Percentiles rank a stretch among this genome's conserved stretches.
Evolutionary conservation across 495 filamentous ascomycete genomes (phyloP).

Genomic region (Penicillium maclennaniae): DNA sequence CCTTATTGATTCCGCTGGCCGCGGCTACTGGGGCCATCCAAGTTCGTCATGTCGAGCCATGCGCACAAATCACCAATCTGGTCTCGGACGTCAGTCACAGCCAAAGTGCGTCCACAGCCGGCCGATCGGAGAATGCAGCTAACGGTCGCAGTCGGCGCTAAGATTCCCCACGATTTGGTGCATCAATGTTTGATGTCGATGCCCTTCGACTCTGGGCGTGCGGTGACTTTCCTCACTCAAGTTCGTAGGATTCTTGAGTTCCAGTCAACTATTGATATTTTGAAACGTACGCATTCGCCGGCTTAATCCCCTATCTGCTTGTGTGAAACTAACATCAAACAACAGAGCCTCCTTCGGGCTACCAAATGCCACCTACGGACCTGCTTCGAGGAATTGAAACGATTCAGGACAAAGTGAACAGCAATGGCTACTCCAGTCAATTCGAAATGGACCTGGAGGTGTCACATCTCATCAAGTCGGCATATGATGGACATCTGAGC

Average conservation of each 20-base stretch:
- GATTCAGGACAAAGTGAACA: conserved; percentile 39
- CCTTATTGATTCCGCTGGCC: conserved; percentile 15
- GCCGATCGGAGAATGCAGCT: not conserved
- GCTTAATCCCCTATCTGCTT: not conserved
- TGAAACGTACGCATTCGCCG: conserved; percentile 30
- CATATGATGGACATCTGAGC: conserved; percentile 49
- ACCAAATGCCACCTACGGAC: conserved; percentile 53
- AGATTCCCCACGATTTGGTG: conserved; percentile 29
- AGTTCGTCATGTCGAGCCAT: conserved; percentile 22
- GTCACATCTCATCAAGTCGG: conserved; percentile 32
- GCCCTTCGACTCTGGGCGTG: conserved; percentile 52
- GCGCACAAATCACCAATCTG: conserved; percentile 22
- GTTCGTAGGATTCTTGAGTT: conserved; percentile 55
- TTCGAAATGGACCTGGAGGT: conserved; percentile 50
- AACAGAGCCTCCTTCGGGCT: conserved; percentile 47
- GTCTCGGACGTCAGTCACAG: conserved; percentile 15
- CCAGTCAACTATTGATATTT: conserved; percentile 51
- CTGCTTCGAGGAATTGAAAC: conserved; percentile 41
- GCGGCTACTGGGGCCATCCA: conserved; percentile 11
- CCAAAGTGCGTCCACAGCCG: conserved; percentile 12
- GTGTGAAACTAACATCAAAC: conserved; percentile 1
- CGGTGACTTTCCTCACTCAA: conserved; percentile 48
- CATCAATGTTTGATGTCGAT: conserved; percentile 53
- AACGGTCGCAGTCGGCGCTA: conserved; percentile 17
- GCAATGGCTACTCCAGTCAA: conserved; percentile 38